Conservation (phyloP, 106 monocot species). For the Hemerocallis citrina region DNA sequence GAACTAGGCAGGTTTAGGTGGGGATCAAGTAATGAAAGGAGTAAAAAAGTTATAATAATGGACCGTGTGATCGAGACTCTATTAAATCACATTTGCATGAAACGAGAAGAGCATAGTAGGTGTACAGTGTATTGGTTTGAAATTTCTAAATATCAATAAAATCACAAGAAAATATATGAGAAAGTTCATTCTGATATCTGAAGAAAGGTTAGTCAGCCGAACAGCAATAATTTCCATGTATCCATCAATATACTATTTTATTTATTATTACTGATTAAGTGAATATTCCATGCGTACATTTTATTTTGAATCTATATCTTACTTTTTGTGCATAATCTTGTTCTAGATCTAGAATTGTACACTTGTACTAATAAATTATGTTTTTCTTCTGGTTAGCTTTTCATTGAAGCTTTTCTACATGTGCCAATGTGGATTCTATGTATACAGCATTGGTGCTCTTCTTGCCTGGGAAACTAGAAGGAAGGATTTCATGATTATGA, state of each 20-base stretch:
- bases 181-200: too few relatives aligned
- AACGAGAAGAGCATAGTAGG: not conserved
- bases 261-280: not conserved
- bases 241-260: not conserved
- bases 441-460: conserved; percentile 81
- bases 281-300: not conserved
- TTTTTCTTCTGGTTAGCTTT: conserved; percentile 19
- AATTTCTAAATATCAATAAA: not conserved
- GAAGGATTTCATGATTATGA: conserved; percentile 92
- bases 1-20: not conserved
- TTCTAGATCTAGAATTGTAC: not conserved
- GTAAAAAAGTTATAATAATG: not conserved
- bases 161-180: too few relatives aligned
- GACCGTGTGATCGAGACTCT: not conserved
- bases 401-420: conserved; percentile 91
- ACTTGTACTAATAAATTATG: not conserved
- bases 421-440: conserved; percentile 91
- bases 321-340: not conserved
- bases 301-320: not conserved
- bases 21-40: not conserved
- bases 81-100: not conserved
- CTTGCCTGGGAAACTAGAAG: conserved; percentile 90
- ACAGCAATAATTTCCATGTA: too few relatives aligned
- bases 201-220: too few relatives aligned
- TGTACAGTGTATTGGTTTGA: not conserved